These are phyloP conservation scores for Peniophora sp. DNA, from an alignment of 1,284 basidiomycete species.

Conservation along the genomic window DNA sequence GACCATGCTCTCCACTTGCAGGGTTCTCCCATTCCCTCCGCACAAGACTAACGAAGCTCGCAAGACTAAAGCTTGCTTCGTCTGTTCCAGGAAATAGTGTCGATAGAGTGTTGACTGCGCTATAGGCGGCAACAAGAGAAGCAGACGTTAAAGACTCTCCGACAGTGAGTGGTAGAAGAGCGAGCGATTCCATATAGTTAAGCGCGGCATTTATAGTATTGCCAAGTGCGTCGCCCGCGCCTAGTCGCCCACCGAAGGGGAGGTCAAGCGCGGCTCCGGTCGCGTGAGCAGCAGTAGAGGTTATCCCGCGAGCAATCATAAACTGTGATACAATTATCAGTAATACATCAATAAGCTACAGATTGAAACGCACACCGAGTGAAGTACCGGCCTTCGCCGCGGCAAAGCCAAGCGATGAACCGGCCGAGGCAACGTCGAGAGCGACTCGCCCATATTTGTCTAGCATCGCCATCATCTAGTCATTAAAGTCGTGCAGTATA, in stretches of 20 bases:
- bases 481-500: neutral
- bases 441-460: slow-evolving; percentile 53
- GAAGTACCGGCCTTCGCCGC: slow-evolving; percentile 61
- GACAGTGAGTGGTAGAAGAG: slow-evolving; percentile 63
- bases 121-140: slow-evolving; percentile 62
- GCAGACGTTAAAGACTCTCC: slow-evolving; percentile 73
- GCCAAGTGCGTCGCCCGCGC: slow-evolving; percentile 48
- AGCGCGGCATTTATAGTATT: slow-evolving; percentile 55
- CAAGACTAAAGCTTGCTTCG: slow-evolving; percentile 71
- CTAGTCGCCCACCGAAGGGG: slow-evolving; percentile 50
- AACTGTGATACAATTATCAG: slow-evolving; percentile 36
- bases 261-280: slow-evolving; percentile 55
- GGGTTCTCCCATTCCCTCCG: slow-evolving; percentile 60
- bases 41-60: slow-evolving; percentile 69
- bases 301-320: slow-evolving; percentile 54
- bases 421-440: slow-evolving; percentile 56
- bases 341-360: slow-evolving; percentile 6
- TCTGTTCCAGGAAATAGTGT: slow-evolving; percentile 66
- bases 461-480: slow-evolving; percentile 34
- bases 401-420: slow-evolving; percentile 54
- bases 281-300: slow-evolving; percentile 46
- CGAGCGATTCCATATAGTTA: slow-evolving; percentile 58
- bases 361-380: slow-evolving; percentile 42
- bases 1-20: slow-evolving; percentile 40
- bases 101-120: slow-evolving; percentile 64